Conservation (phyloP, 1,284 basidiomycete genomes). For the Boletellus sp. region DNA sequence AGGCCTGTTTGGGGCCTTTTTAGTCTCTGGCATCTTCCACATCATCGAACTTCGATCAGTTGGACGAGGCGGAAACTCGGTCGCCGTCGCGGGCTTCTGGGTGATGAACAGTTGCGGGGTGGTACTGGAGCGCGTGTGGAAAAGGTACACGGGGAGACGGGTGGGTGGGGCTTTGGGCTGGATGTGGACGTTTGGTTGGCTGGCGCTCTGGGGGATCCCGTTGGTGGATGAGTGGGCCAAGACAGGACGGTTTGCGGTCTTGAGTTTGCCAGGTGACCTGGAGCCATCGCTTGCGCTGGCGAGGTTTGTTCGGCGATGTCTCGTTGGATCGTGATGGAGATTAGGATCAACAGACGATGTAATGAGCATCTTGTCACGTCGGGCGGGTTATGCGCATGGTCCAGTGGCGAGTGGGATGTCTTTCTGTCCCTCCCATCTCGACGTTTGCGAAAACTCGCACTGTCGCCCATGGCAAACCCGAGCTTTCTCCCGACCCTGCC, state of each 20-base stretch:
- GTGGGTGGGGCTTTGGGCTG: slow-evolving; percentile 46
- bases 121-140: slow-evolving; percentile 47
- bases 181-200: slow-evolving; percentile 51
- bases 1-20: slow-evolving; percentile 51
- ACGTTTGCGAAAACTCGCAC: too few species aligned
- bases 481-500: slow-evolving; percentile 29
- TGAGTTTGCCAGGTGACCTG: slow-evolving; percentile 9
- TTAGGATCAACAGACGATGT: too few species aligned
- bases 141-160: slow-evolving; percentile 35
- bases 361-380: too few species aligned
- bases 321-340: neutral
- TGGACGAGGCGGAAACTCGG: slow-evolving; percentile 48
- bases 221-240: slow-evolving; percentile 51
- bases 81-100: slow-evolving; percentile 37
- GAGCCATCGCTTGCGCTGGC: slow-evolving; percentile 13
- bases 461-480: slow-evolving; percentile 17
- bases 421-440: neutral
- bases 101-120: slow-evolving; percentile 51
- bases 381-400: too few species aligned
- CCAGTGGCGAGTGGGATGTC: neutral
- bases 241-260: slow-evolving; percentile 34
- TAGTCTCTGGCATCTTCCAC: slow-evolving; percentile 56
- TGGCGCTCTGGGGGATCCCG: slow-evolving; percentile 44
- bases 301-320: slow-evolving; percentile 1
- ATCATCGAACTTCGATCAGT: slow-evolving; percentile 54